Evolutionary conservation across 306 rosid genomes (phyloP), one percentile per base, ranked within the genome.

Genomic region (Hylodesmum podocarpum): DNA sequence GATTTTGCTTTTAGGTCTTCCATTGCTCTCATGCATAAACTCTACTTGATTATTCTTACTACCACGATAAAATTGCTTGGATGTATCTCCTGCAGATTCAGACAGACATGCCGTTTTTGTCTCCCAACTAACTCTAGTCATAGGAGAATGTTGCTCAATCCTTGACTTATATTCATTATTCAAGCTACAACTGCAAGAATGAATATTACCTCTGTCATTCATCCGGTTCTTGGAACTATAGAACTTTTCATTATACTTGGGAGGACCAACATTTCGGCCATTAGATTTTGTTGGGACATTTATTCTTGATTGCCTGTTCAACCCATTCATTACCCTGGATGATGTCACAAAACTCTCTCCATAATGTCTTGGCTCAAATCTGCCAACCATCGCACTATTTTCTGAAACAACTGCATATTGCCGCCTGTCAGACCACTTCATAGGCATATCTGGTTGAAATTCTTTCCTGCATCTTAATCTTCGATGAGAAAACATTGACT

Each of bases 401-500:
- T 95, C 97, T 51, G 92, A 82, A 83, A 81, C 86, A 86, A 81
- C 84, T 65, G 88, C 76, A 79, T 71, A 80, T 28, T 66, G 85
- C 75, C 86, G 84, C 73, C 91, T 82, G 83, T 91, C 98, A 44
- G 93, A 75, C 98, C 98, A 89, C 89, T 89, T 91, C 81, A 83
- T 73, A 63, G 92, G 84, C 74, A 78, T 67, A 73, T 91, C 96
- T 37, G 22, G 78, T 39, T 86, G 99, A 87, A 66, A 83, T 76
- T 93, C 97, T 77, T 89, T 89, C 85, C 82, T 76, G 67, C 74
- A 76, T 85, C 90, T 88, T 65, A 24, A 82, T 82, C 85, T 92
- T 74, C 86, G 77, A 46, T 85, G 86, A 58, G 97, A 84, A 77
- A 67, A 73, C 70, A 74, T 89, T 76, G 93, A 82, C 68, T 91